These are phyloP conservation scores for Neurospora hispaniola DNA, from an alignment of 495 filamentous ascomycete species.

Conservation along the genomic window DNA sequence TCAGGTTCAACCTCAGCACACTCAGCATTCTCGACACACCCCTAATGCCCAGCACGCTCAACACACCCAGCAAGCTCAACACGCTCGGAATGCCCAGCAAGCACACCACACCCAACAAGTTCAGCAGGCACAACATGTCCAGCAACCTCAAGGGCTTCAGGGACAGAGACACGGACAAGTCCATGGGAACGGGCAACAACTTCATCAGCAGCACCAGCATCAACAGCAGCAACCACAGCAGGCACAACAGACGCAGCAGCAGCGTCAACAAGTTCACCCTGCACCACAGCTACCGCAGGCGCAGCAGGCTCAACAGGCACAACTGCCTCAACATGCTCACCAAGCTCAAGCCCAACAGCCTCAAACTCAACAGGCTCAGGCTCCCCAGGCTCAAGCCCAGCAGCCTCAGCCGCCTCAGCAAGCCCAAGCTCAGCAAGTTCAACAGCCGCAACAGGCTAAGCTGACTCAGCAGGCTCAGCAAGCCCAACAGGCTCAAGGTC, in stretches of 20 bases:
- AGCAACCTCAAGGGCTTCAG: constrained; percentile 11
- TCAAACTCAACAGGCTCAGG: background rate
- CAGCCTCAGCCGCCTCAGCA: background rate
- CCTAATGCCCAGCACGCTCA: background rate
- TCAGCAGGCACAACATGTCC: constrained; percentile 9
- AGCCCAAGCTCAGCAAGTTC: background rate
- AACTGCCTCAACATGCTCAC: background rate
- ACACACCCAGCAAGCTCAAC: background rate
- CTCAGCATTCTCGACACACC: constrained; percentile 2
- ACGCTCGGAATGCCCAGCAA: background rate
- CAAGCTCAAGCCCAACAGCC: background rate
- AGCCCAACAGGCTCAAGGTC: background rate
- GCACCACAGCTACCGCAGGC: background rate
- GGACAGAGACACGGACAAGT: constrained; percentile 8
- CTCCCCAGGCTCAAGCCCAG: constrained; percentile 3
- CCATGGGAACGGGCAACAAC: background rate
- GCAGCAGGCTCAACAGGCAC: background rate
- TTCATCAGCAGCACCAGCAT: constrained; percentile 11
- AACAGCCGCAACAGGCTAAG: background rate
- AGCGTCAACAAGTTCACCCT: background rate
- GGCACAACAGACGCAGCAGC: constrained; percentile 4
- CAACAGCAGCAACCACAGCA: constrained; percentile 9
- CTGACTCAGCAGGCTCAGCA: background rate
- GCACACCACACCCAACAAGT: constrained; percentile 2
- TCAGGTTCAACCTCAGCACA: constrained; percentile 1